Percentiles rank a stretch among this genome's conserved stretches.
Evolutionary conservation across 805 yeast species (phyloP).

Genomic region (Saturnispora bothae): DNA sequence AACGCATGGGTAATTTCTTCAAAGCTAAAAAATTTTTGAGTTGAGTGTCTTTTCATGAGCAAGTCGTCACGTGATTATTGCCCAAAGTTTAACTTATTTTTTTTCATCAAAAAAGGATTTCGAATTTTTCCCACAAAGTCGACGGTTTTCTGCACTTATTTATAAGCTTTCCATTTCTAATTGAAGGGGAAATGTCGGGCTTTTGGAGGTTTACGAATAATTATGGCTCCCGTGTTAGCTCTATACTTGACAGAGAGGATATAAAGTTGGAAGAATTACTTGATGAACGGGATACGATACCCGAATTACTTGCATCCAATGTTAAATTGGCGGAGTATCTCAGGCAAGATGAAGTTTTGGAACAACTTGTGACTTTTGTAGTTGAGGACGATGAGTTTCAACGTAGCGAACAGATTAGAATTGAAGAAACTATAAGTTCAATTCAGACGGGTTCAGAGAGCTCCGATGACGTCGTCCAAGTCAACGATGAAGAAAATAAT

Average conservation of each 20-base stretch:
- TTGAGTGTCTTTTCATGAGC: no score
- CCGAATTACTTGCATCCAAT: conserved; percentile 63
- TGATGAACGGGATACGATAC: conserved; percentile 65
- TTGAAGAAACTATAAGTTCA: neutral
- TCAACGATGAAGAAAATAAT: neutral
- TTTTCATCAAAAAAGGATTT: no score
- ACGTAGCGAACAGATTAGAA: conserved; percentile 10
- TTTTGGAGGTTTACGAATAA: conserved; percentile 36
- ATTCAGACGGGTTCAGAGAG: neutral
- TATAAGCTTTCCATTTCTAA: neutral
- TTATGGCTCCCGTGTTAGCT: conserved; percentile 48
- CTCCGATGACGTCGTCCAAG: neutral
- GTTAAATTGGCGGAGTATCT: conserved; percentile 68
- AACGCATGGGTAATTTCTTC: no score
- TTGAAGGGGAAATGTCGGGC: conserved; percentile 22
- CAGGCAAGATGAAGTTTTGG: conserved; percentile 66
- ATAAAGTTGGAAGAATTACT: conserved; percentile 46
- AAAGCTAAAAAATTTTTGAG: no score
- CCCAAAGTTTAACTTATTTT: no score
- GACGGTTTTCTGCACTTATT: neutral
- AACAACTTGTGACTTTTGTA: conserved; percentile 57
- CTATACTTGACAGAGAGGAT: conserved; percentile 38
- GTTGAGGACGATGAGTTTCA: conserved; percentile 39
- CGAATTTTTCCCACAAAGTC: neutral
- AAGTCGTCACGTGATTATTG: no score